These are phyloP conservation scores for Plasmodium knowlesi DNA, from an alignment of 169 alveolate species.

Conservation along the genomic window DNA sequence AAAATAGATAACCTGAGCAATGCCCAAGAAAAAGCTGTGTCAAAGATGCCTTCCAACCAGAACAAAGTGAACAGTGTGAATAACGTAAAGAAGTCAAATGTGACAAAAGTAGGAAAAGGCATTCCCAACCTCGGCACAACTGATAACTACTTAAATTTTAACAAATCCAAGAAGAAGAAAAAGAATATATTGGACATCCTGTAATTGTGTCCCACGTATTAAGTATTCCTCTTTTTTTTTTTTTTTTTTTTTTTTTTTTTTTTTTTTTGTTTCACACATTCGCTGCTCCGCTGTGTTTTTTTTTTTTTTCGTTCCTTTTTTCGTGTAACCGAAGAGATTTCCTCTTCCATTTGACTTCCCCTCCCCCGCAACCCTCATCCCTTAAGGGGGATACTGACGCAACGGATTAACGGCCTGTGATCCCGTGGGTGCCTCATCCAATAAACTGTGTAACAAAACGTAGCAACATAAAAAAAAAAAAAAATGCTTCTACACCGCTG, in stretches of 20 bases:
- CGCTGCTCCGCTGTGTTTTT: not conserved
- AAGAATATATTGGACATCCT: slow-evolving; percentile 47
- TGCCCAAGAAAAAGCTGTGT: not conserved
- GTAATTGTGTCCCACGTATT: not conserved
- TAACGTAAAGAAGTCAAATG: not conserved
- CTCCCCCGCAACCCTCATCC: too few relatives aligned
- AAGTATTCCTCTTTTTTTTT: not conserved
- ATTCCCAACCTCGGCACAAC: not conserved
- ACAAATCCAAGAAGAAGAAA: slow-evolving; percentile 37
- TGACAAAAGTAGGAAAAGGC: not conserved
- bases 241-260: not conserved
- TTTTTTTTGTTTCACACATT: not conserved
- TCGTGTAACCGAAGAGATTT: not conserved
- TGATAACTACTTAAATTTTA: slow-evolving; percentile 52
- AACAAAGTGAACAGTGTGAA: not conserved
- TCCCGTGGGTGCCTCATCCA: not conserved
- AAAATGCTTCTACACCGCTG: not conserved
- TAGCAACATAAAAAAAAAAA: not conserved
- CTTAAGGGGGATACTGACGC: not conserved
- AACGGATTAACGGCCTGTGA: not conserved
- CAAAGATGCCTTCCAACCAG: not conserved
- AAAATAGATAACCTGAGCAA: not conserved
- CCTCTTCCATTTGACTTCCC: not conserved
- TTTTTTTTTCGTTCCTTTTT: not conserved
- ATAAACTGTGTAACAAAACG: not conserved